Evolutionary conservation across 2,329 filamentous ascomycete species (phyloP).

Genomic region (Venturia effusa): DNA sequence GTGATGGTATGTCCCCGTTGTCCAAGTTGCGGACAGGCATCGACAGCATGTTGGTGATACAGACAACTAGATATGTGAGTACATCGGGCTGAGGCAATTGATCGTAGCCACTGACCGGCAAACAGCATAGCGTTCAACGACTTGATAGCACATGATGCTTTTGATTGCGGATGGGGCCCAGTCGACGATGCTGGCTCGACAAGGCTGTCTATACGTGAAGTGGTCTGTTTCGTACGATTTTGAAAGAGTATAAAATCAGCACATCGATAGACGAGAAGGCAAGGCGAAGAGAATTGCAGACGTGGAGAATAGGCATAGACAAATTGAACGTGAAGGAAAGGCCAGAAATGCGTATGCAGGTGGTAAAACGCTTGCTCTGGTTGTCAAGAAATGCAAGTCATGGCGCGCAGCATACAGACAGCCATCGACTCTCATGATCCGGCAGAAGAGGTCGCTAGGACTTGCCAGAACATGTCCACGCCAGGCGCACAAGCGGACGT

Average conservation of each 20-base stretch:
- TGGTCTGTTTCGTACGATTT: neutral
- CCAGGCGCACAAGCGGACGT: neutral
- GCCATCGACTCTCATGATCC: neutral
- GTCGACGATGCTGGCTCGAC: neutral
- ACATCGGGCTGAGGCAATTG: neutral
- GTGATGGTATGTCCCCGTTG: constrained; percentile 61
- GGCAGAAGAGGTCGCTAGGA: neutral
- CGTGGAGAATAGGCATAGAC: neutral
- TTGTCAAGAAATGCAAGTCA: neutral
- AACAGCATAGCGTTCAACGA: constrained; percentile 68
- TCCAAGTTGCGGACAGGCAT: constrained; percentile 68
- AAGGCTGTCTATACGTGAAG: neutral
- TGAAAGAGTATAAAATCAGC: neutral
- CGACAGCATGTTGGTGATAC: constrained; percentile 79
- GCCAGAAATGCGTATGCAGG: neutral
- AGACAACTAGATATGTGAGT: constrained; percentile 45
- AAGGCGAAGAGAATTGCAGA: neutral
- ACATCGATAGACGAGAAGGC: neutral
- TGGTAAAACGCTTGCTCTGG: neutral
- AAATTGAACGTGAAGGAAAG: neutral
- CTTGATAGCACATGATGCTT: constrained; percentile 66
- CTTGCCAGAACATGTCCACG: neutral
- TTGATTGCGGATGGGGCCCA: neutral
- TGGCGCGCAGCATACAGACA: constrained; percentile 1
- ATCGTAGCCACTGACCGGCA: neutral